Percentiles rank a stretch among this genome's conserved stretches.
These are phyloP conservation scores for Kazachstania bromeliacearum DNA, from an alignment of 805 yeast species.

Conservation along the genomic window DNA sequence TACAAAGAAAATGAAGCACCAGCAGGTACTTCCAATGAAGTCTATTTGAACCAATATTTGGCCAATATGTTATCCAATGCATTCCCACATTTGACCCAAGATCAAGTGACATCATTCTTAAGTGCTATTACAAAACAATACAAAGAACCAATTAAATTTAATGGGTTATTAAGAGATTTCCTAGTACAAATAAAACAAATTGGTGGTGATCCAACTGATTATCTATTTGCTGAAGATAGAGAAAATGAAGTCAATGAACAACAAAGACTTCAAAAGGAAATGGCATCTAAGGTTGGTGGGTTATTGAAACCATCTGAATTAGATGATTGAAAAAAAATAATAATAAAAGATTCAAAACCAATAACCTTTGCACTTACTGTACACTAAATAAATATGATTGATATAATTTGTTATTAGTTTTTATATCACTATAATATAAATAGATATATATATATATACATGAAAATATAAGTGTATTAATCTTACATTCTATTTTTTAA, in stretches of 20 bases:
- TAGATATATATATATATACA: not conserved
- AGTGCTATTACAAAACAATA: conserved; percentile 66
- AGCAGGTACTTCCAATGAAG: conserved; percentile 72
- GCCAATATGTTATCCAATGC: conserved; percentile 76
- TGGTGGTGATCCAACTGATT: conserved; percentile 94
- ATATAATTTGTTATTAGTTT: not conserved
- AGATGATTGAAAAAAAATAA: conserved; percentile 48
- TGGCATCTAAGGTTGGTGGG: conserved; percentile 85
- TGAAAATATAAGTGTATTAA: not conserved
- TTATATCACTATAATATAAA: not conserved
- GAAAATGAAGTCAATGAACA: conserved; percentile 67
- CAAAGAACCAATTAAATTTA: conserved; percentile 65
- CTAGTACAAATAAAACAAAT: conserved; percentile 89
- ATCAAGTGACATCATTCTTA: conserved; percentile 75
- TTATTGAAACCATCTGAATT: conserved; percentile 88
- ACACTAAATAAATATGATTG: not conserved
- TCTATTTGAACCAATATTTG: conserved; percentile 69
- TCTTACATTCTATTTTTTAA: conserved; percentile 32
- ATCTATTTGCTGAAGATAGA: conserved; percentile 87
- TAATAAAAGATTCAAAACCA: not conserved
- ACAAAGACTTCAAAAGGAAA: conserved; percentile 61
- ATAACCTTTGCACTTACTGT: too few relatives aligned
- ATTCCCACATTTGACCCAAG: conserved; percentile 83
- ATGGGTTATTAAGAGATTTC: conserved; percentile 85
- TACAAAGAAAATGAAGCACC: conserved; percentile 77